These are phyloP conservation scores for Eustoma russellianum DNA, from an alignment of 257 asterid genomes.

Conservation along the genomic window DNA sequence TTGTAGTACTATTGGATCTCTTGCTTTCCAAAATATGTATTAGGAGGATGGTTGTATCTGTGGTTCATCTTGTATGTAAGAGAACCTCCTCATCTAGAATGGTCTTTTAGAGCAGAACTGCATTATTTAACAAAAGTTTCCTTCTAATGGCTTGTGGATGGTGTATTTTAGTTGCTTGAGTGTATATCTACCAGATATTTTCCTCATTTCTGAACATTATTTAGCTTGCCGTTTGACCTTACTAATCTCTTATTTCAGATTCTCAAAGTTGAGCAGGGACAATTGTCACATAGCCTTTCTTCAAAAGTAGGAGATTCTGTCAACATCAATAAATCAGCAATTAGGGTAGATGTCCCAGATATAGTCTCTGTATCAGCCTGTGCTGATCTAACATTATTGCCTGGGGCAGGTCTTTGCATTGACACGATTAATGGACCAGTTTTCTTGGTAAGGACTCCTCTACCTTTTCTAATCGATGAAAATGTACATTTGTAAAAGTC, in stretches of 20 bases:
- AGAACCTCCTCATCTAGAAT: background rate
- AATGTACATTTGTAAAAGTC: too few species aligned
- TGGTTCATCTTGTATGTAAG: too few species aligned
- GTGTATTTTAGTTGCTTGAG: too few species aligned
- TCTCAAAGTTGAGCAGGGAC: constrained; percentile 43
- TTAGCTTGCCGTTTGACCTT: too few species aligned
- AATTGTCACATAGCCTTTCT: constrained; percentile 41
- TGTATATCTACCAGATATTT: too few species aligned
- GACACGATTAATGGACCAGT: constrained; percentile 71
- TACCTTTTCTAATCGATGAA: background rate
- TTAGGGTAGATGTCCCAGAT: constrained; percentile 60
- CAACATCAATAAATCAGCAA: constrained; percentile 30
- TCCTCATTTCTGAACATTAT: too few species aligned
- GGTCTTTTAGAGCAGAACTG: background rate
- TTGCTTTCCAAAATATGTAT: too few species aligned
- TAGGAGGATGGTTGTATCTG: too few species aligned
- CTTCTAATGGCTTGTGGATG: too few species aligned
- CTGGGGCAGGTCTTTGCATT: constrained; percentile 92
- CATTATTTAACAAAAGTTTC: too few species aligned
- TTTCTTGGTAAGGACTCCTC: constrained; percentile 44
- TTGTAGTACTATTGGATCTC: too few species aligned
- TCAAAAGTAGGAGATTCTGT: constrained; percentile 45
- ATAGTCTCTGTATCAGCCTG: constrained; percentile 72
- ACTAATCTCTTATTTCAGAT: constrained; percentile 33
- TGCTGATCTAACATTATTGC: constrained; percentile 92